Base-by-base conservation (phyloP, 768 basidiomycete species). In the Mrakia blollopis region DNA sequence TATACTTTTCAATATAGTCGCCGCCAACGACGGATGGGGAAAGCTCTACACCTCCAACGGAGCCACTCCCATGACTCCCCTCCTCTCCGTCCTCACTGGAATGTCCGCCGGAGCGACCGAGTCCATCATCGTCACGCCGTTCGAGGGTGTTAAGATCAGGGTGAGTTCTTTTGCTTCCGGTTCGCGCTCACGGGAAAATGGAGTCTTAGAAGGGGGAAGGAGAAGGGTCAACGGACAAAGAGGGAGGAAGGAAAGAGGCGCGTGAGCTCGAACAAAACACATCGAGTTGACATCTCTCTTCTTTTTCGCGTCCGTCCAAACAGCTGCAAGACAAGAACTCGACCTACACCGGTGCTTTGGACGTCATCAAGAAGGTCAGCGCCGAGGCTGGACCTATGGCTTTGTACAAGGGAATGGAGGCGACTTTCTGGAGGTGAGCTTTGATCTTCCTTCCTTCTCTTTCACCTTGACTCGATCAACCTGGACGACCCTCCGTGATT, bases 21-120 rank as follows among this genome's bases (percentile, higher is more conserved):
- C 92, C 35, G 87, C 92, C 13, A 95, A 95, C 86, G 96, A 95
- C 81, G 97, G 92, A 83, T 98, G 97, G 97, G 95, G 95, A 3
- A 92, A 80, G 68, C 37, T 80, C 25, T 81, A 83, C 79, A 84
- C 84, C 62, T 79, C 80, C 74, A 82, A 82, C 14, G 94, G 93
- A 44, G 87, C 91, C 80, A 82, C 86, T 68, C 91, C 93, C 83
- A 98, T 97, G 93, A 93, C 90, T 7, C 93, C 93, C 80, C 84
- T 87, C 11, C 83, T 99, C n/a, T 92, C 94, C 3, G 88, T 95
- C 80, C 78, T 93, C 71, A 99, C 96, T 0, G 97, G 97, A 10
- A 94, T 92, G 81, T 90, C 89, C 69, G 97, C 97, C 23, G 97
- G 97, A 78, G 97, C 95, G 13, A 96, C 94, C 16, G 97, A 98